Base-by-base conservation (phyloP, 345 rosid species). In the Trapa bicornis region DNA sequence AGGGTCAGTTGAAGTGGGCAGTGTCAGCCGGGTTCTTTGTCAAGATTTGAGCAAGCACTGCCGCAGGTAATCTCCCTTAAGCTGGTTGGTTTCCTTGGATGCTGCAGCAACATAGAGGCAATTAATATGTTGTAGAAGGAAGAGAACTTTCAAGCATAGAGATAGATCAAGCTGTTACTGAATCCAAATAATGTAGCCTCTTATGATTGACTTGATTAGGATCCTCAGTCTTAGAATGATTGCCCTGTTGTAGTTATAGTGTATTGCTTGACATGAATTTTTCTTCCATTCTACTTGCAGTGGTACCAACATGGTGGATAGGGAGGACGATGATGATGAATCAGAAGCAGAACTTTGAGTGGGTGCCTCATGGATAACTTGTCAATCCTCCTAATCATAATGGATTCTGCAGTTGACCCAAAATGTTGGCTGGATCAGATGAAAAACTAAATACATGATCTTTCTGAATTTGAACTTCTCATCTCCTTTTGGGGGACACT, bases 31-130 rank as follows among this genome's bases (percentile, higher is more conserved):
- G 81, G 85, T 89, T 72, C 80, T 89, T 47, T 94, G 96, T 73
- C 83, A 86, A 74, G 88, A 81, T 74, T 77, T 91, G 77, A 91
- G 96, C 86, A 74, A 82, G 71, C 93, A 85, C 65, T 91, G 97
- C 79, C 71, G 68, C 65, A 85, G 98, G 98, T 88, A 82, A 65
- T 62, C 14, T 48, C 69, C 35, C 54, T 58, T 11, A 5, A 32
- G 5, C 38, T n/a, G 11, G 6, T 29, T 22, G 6, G 22, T 29
- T 29, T 9, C 37, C 37, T 54, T 8, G 4, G 43, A 4, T 3
- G 7, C 1, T 54, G 60, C 60, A 54, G 63, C 43, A 58, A 32
- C 11, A 58, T 48, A 61, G 38, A 58, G 2, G 15, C 16, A 22
- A 50, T 6, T 17, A 10, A 22, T 54, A 10, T 54, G 8, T 9